Evolutionary conservation across 208 protist genomes (phyloP).

Genomic region (Trypanosomatidae sp.): DNA sequence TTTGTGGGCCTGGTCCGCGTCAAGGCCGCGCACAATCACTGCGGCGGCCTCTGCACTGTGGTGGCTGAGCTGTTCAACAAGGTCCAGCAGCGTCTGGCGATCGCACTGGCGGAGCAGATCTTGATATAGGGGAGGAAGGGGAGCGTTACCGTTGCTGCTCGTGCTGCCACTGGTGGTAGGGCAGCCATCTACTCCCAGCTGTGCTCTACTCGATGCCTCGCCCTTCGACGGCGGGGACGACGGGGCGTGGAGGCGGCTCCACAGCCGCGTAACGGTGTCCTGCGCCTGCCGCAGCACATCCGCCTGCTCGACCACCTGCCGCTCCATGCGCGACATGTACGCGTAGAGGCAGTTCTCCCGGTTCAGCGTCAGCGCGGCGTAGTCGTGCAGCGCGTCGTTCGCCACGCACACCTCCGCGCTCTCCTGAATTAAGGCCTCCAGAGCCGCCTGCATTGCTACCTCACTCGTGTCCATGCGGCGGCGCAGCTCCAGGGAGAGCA

Average conservation of each 20-base stretch:
- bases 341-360: conserved; percentile 41
- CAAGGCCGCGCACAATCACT: conserved; percentile 41
- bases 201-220: conserved; percentile 24
- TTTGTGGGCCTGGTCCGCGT: conserved; percentile 54
- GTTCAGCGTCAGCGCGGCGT: conserved; percentile 32
- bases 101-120: conserved; percentile 38
- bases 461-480: conserved; percentile 61
- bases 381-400: conserved; percentile 47
- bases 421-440: conserved; percentile 46
- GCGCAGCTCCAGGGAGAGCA: conserved; percentile 57
- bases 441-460: conserved; percentile 29
- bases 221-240: too few relatives aligned
- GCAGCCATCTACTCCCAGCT: conserved; percentile 33
- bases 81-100: conserved; percentile 45
- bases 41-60: conserved; percentile 32
- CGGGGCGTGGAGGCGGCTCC: too few relatives aligned
- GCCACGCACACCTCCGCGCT: conserved; percentile 53
- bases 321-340: conserved; percentile 56
- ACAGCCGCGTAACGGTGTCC: too few relatives aligned
- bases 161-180: neutral
- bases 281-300: conserved; percentile 62
- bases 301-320: conserved; percentile 50
- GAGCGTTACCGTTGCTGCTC: neutral
- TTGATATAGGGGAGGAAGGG: conserved; percentile 42
- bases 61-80: conserved; percentile 51